Evolutionary conservation across 352 stramenopile genomes (phyloP).

Genomic region (Vaucheria bursata): DNA sequence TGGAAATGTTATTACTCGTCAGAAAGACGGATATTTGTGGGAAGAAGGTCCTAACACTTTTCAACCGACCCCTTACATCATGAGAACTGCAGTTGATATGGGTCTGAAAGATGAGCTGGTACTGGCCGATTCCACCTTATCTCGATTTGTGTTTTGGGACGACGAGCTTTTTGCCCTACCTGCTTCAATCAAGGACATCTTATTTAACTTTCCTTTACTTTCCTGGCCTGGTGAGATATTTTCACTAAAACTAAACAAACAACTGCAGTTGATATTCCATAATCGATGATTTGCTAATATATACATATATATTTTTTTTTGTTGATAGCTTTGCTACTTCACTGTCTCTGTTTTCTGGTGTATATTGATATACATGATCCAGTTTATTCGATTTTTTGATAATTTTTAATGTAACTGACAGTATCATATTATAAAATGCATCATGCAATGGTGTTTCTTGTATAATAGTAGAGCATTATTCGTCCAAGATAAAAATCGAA

Average conservation of each 20-base stretch:
- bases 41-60: constrained; percentile 72
- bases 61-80: constrained; percentile 60
- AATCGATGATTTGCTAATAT: not conserved
- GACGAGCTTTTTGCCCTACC: constrained; percentile 46
- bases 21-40: constrained; percentile 49
- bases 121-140: constrained; percentile 44
- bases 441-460: too few relatives aligned
- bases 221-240: constrained; percentile 66
- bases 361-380: too few relatives aligned
- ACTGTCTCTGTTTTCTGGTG: too few relatives aligned
- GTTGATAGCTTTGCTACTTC: too few relatives aligned
- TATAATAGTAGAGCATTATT: too few relatives aligned
- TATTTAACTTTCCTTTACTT: constrained; percentile 54
- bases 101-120: constrained; percentile 48
- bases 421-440: too few relatives aligned
- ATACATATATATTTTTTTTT: constrained; percentile 1
- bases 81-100: constrained; percentile 64
- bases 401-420: too few relatives aligned
- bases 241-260: not conserved
- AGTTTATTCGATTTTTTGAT: too few relatives aligned
- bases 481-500: too few relatives aligned
- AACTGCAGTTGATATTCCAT: not conserved
- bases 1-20: constrained; percentile 61
- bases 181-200: constrained; percentile 16
- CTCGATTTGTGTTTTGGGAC: constrained; percentile 50